These are phyloP conservation scores for Trichomonascaceae sp. DNA, from an alignment of 1,139 yeast species.

Conservation along the genomic window DNA sequence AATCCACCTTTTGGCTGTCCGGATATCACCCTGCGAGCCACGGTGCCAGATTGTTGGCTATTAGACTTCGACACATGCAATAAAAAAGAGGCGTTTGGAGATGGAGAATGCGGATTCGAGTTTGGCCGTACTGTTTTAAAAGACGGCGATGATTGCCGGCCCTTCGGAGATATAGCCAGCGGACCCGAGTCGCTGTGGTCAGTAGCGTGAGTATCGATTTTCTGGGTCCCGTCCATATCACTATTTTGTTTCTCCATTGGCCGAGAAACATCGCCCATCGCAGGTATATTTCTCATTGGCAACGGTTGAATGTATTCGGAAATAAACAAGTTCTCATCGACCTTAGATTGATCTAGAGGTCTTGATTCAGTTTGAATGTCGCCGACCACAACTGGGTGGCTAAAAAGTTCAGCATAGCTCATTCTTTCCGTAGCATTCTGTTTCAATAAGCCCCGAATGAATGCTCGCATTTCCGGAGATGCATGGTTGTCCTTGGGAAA, in stretches of 20 bases:
- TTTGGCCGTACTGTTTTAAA: neutral
- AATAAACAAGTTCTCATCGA: conserved; percentile 73
- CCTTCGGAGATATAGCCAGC: conserved; percentile 2
- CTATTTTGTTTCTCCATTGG: neutral
- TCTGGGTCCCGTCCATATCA: neutral
- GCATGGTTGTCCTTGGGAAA: conserved; percentile 53
- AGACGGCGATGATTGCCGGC: neutral
- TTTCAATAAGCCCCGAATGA: conserved; percentile 70
- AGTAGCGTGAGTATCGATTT: neutral
- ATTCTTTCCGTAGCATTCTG: conserved; percentile 84
- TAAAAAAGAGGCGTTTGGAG: conserved; percentile 25
- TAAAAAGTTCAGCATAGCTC: conserved; percentile 81
- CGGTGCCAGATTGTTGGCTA: neutral
- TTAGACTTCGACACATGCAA: conserved; percentile 10
- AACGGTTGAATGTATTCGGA: conserved; percentile 56
- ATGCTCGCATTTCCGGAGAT: conserved; percentile 56
- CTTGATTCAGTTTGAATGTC: conserved; percentile 45
- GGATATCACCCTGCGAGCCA: neutral
- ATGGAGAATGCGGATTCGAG: conserved; percentile 19
- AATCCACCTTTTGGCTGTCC: neutral
- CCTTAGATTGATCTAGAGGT: conserved; percentile 61
- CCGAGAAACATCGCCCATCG: neutral
- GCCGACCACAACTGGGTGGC: conserved; percentile 42
- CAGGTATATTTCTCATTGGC: neutral
- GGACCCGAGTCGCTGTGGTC: neutral